A percentile compares a stretch with the other conserved stretches of the same genome.
Evolutionary conservation across 176 grass and related monocot genomes (phyloP).

Genomic region (Luzula sylvatica): DNA sequence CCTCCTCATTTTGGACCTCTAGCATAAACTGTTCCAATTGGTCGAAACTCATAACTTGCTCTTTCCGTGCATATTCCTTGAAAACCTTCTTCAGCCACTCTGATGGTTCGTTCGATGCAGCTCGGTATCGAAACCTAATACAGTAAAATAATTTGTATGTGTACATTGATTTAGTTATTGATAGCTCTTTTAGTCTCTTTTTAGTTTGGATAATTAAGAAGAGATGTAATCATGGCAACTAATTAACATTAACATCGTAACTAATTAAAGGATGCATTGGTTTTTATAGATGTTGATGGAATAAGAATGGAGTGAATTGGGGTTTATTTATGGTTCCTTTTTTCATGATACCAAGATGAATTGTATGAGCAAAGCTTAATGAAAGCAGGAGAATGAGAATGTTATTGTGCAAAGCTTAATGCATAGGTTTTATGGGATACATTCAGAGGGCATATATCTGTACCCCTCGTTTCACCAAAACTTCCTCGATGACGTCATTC

Average conservation of each 20-base stretch:
- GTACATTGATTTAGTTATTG: conserved; percentile 27
- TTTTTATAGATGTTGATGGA: background rate
- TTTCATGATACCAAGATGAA: background rate
- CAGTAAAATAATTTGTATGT: conserved; percentile 73
- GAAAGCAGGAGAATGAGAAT: conserved; percentile 2
- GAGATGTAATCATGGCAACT: too few relatives aligned
- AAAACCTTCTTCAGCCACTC: conserved; percentile 35
- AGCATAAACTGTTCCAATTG: conserved; percentile 40
- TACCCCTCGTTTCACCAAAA: too few relatives aligned
- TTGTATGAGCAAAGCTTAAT: background rate
- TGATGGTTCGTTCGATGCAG: conserved; percentile 47
- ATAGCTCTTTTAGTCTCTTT: background rate
- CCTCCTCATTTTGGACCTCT: conserved; percentile 47
- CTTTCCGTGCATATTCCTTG: conserved; percentile 27
- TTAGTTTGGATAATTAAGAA: too few relatives aligned
- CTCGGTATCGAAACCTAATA: conserved; percentile 44
- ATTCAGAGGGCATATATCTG: too few relatives aligned
- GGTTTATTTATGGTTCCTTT: conserved; percentile 16
- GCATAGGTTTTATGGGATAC: too few relatives aligned
- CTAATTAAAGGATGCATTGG: background rate
- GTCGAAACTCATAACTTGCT: conserved; percentile 34
- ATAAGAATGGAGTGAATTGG: conserved; percentile 4
- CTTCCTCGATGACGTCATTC: too few relatives aligned
- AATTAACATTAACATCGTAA: background rate
- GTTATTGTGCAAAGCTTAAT: background rate